Evolutionary conservation across 2,329 filamentous ascomycete genomes (phyloP).

Genomic region (Trichoderma lentiforme): DNA sequence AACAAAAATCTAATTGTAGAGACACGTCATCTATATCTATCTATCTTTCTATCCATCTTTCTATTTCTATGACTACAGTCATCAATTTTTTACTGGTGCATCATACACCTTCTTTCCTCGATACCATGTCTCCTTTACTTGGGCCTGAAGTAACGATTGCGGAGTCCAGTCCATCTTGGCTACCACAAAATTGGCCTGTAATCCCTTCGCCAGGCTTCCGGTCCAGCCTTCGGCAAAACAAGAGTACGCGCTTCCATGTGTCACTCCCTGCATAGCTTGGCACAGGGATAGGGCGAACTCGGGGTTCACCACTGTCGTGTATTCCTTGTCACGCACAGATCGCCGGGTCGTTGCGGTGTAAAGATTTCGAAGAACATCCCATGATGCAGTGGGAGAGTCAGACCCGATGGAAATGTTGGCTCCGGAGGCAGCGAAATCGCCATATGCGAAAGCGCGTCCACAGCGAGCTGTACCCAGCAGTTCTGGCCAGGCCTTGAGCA

Average conservation of each 20-base stretch:
- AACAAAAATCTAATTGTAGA: not conserved
- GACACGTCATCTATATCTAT: not conserved
- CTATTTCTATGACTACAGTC: not conserved
- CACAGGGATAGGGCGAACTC: constrained; percentile 6
- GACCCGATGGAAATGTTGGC: constrained; percentile 4
- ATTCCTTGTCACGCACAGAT: not conserved
- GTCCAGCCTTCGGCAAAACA: constrained; percentile 11
- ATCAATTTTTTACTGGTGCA: not conserved
- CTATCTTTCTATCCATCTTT: not conserved
- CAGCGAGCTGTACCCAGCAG: constrained; percentile 3
- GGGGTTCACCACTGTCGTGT: not conserved
- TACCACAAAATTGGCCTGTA: not conserved
- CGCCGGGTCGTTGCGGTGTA: constrained; percentile 9
- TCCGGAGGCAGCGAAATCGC: constrained; percentile 2
- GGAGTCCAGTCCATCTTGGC: constrained; percentile 8
- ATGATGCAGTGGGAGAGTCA: constrained; percentile 1
- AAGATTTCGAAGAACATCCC: constrained; percentile 6
- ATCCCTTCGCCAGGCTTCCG: not conserved
- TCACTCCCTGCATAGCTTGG: constrained; percentile 3
- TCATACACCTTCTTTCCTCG: constrained; percentile 1
- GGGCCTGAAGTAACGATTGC: not conserved
- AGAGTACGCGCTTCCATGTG: constrained; percentile 4
- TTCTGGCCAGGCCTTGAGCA: constrained; percentile 7
- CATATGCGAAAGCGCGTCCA: not conserved
- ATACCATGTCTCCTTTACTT: constrained; percentile 3